These are phyloP conservation scores for Begonia loranthoides DNA, from an alignment of 306 rosid species.

Conservation along the genomic window DNA sequence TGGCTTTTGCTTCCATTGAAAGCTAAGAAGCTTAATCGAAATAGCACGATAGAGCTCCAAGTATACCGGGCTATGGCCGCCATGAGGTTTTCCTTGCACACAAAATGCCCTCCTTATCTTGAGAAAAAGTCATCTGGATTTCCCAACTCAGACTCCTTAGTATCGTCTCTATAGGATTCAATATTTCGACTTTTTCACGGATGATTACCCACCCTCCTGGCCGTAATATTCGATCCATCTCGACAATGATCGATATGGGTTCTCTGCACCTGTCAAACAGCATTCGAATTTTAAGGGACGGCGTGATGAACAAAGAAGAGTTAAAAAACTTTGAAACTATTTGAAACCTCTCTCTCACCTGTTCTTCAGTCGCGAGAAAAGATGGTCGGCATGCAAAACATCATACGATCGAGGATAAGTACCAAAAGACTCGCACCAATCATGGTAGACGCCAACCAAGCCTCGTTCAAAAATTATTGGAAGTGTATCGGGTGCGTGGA, in stretches of 20 bases:
- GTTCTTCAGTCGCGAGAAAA: slow-evolving; percentile 88
- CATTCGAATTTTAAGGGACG: neutral
- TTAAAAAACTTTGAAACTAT: neutral
- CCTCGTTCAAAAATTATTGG: slow-evolving; percentile 88
- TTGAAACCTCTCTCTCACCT: slow-evolving; percentile 27
- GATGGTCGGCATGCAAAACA: slow-evolving; percentile 88
- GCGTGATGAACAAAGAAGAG: neutral
- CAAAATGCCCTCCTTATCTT: slow-evolving; percentile 61
- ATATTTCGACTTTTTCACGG: slow-evolving; percentile 75
- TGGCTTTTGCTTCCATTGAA: too few relatives aligned
- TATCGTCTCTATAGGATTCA: slow-evolving; percentile 63
- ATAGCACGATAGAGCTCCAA: too few relatives aligned
- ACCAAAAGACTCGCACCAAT: slow-evolving; percentile 91
- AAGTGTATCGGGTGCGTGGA: slow-evolving; percentile 77
- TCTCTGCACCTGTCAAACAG: slow-evolving; percentile 64
- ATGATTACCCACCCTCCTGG: slow-evolving; percentile 90
- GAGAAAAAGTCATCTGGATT: slow-evolving; percentile 60
- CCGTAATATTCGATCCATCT: slow-evolving; percentile 84
- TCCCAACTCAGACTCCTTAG: slow-evolving; percentile 70
- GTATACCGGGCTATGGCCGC: slow-evolving; percentile 36
- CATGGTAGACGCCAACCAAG: slow-evolving; percentile 71
- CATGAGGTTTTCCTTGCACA: slow-evolving; percentile 75
- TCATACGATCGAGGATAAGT: slow-evolving; percentile 92
- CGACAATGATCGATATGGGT: slow-evolving; percentile 62
- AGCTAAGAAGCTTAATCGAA: too few relatives aligned